Conservation (phyloP, 148 eudicot species). For the Chenopodium suecicum region DNA sequence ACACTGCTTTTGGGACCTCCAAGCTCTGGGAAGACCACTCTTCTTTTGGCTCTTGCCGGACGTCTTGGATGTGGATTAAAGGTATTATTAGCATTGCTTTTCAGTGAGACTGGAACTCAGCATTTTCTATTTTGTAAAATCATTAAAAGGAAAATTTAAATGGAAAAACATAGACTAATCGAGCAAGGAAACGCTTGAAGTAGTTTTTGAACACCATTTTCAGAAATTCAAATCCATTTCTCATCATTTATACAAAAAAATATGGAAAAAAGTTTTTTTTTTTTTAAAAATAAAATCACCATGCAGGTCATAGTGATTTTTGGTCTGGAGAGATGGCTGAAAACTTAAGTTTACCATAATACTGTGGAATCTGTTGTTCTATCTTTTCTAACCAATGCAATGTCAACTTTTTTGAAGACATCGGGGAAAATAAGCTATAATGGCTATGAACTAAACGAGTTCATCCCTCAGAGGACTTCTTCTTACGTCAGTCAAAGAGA, state of each 20-base stretch:
- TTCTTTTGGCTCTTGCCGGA: conserved; percentile 88
- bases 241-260: no score
- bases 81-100: conserved; percentile 37
- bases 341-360: neutral
- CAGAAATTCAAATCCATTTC: neutral
- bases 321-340: neutral
- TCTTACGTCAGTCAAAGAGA: conserved; percentile 91
- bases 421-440: conserved; percentile 79
- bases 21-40: conserved; percentile 92
- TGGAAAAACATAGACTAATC: neutral
- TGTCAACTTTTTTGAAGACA: conserved; percentile 46
- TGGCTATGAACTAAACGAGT: conserved; percentile 70
- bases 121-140: neutral
- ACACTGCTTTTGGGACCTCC: conserved; percentile 95
- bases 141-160: neutral
- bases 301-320: neutral
- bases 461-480: conserved; percentile 82
- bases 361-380: neutral
- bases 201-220: neutral
- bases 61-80: conserved; percentile 62
- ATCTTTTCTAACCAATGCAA: conserved; percentile 16
- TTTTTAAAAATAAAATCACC: neutral
- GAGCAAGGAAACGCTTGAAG: neutral
- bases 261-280: no score
- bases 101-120: neutral